A percentile compares a stretch with the other conserved stretches of the same genome.
Evolutionary conservation across 768 basidiomycete species (phyloP).

Genomic region (Lactifluus piperatus): DNA sequence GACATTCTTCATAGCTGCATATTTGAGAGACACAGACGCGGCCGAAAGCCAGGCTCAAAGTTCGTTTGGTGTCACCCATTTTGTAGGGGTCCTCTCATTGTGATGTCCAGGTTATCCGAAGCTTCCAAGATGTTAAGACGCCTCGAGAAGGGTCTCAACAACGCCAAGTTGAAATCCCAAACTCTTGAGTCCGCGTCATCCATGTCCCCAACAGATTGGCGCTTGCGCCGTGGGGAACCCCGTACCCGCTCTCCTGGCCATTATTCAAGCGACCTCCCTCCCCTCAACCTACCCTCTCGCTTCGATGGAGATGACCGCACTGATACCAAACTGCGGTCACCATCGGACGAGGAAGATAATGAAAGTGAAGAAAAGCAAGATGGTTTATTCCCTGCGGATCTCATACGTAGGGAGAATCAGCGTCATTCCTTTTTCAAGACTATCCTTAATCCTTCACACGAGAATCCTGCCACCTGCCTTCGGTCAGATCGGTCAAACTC

Average conservation of each 20-base stretch:
- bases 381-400: slow-evolving; percentile 60
- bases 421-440: slow-evolving; percentile 76
- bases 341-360: slow-evolving; percentile 55
- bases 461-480: slow-evolving; percentile 29
- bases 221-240: slow-evolving; percentile 10
- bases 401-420: slow-evolving; percentile 63
- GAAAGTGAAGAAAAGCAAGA: slow-evolving; percentile 54
- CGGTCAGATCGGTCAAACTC: slow-evolving; percentile 32
- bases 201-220: slow-evolving; percentile 20
- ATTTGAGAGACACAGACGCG: slow-evolving; percentile 85
- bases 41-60: slow-evolving; percentile 88
- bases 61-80: slow-evolving; percentile 28
- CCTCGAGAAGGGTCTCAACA: slow-evolving; percentile 75
- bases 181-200: slow-evolving; percentile 28
- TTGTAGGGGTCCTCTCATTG: slow-evolving; percentile 10
- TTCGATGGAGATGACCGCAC: slow-evolving; percentile 12
- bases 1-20: slow-evolving; percentile 55
- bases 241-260: slow-evolving; percentile 23
- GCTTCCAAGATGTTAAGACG: slow-evolving; percentile 85
- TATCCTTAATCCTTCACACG: slow-evolving; percentile 65
- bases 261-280: slow-evolving; percentile 43
- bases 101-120: slow-evolving; percentile 58
- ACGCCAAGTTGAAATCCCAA: slow-evolving; percentile 60
- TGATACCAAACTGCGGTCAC: slow-evolving; percentile 11
- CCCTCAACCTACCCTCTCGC: slow-evolving; percentile 34